Percentiles rank a stretch among this genome's conserved stretches.
phyloP scores from a whole-genome alignment of 345 rosid species.

The Gossypium anomalum region DNA sequence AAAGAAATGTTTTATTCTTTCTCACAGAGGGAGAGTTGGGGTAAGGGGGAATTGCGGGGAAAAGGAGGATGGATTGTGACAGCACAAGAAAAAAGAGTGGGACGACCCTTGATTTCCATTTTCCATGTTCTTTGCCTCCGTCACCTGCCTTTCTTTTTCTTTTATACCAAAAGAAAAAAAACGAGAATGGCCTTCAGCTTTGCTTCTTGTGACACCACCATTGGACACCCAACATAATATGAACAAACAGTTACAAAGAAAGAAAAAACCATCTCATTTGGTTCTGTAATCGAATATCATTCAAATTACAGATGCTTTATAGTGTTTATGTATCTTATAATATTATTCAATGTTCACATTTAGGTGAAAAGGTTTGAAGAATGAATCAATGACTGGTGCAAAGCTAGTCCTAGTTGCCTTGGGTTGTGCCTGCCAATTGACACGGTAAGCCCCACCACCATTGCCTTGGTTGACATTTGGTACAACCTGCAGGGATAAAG shows the following conservation, averaged over 20 bases:
- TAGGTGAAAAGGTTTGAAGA: neutral
- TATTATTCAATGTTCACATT: too few species aligned
- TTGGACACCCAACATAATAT: conserved; percentile 6
- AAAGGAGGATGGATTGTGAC: conserved; percentile 35
- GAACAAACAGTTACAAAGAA: neutral
- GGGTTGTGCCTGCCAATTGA: neutral
- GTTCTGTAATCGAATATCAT: too few species aligned
- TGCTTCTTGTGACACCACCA: conserved; percentile 12
- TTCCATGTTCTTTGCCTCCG: conserved; percentile 30
- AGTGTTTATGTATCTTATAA: too few species aligned
- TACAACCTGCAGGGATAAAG: conserved; percentile 6
- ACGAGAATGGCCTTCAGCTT: conserved; percentile 21
- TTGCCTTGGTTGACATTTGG: conserved; percentile 25
- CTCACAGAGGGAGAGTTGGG: neutral
- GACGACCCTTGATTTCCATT: conserved; percentile 31
- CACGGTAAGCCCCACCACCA: conserved; percentile 13
- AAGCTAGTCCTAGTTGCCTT: neutral
- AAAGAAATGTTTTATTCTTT: neutral
- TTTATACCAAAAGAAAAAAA: neutral
- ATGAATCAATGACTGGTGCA: neutral
- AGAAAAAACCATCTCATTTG: neutral
- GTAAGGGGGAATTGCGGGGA: conserved; percentile 33
- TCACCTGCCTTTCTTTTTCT: conserved; percentile 22
- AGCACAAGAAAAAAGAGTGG: conserved; percentile 28
- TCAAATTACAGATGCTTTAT: too few species aligned